Conservation (phyloP, 1,139 yeast genomes). For the Diutina sp. region DNA sequence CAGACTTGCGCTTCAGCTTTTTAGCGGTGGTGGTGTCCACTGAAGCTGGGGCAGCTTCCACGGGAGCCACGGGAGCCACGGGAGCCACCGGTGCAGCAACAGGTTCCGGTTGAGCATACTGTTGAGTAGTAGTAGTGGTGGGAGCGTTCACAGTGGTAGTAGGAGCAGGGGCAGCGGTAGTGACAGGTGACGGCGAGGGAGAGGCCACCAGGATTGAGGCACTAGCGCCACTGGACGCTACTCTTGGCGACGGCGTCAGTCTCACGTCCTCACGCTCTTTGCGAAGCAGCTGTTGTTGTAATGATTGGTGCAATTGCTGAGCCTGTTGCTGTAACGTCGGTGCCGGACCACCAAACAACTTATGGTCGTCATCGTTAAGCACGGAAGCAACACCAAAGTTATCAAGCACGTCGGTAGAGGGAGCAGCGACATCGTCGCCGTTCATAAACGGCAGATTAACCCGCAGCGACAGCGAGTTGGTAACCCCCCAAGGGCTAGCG, state of each 20-base stretch:
- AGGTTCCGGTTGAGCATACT: slow-evolving; percentile 4
- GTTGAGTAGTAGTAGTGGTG: slow-evolving; percentile 1
- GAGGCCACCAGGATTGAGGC: neutral
- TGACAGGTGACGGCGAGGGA: neutral
- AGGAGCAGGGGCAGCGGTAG: neutral
- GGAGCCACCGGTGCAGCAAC: slow-evolving; percentile 7
- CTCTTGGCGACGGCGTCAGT: neutral
- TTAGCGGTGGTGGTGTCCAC: neutral
- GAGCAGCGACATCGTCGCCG: neutral
- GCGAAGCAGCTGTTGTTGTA: neutral
- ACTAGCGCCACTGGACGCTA: neutral
- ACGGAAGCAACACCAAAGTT: neutral
- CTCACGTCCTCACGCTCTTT: neutral
- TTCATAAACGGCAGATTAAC: slow-evolving; percentile 2
- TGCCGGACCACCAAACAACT: neutral
- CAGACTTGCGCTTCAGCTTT: neutral
- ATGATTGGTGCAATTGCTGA: neutral
- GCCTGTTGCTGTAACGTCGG: slow-evolving; percentile 1
- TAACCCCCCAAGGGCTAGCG: neutral
- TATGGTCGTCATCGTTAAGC: neutral
- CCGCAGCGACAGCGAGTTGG: neutral
- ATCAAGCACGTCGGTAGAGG: neutral
- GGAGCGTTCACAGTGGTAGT: neutral
- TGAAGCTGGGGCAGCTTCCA: neutral
- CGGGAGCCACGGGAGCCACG: neutral